Base-by-base conservation (phyloP, 768 basidiomycete species). In the Mycena belliarum region DNA sequence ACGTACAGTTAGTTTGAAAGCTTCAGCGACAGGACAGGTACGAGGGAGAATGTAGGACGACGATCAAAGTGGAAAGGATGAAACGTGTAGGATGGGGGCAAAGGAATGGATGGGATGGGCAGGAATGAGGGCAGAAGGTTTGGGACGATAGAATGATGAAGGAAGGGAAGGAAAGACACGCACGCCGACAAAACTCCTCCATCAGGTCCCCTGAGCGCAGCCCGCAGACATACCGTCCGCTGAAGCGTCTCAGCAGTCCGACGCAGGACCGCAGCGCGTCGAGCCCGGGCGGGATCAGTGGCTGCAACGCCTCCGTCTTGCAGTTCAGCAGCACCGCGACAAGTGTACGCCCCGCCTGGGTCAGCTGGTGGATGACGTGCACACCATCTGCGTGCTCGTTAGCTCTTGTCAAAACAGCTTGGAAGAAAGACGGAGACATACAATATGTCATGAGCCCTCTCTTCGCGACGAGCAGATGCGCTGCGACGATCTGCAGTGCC, bases 371-470 rank as follows among this genome's bases (percentile, higher is more conserved):
- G 44, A 97, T 96, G 58, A 95, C 93, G 70, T 95, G 93, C 1
- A 96, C 93, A 3, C 94, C 94, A 71, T 94, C 93, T 95, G 66
- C 15, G 26, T 8, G 32, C 48, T 15, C 24, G 37, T 57, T 32
- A 60, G 40, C n/a, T 51, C 37, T 24, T 25, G 18, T 28, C n/a
- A 15, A 40, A 24, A 42, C 47, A 45, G 25, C 65, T n/a, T 44
- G 35, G 37, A 38, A n/a, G 37, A 18, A 48, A 55, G 46, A 40
- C 49, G 56, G 42, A 63, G 35, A 81, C 92, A 74, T 65, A 94
- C 92, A 96, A 66, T 95, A 97, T 6, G 94, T 95, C 93, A 97
- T 95, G 65, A 95, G 65, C 59, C 93, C 85, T 76, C 89, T 89
- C 74, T 88, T 86, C 23, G 93, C 93, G 55, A 95, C 85, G 60